Evolutionary conservation across 2,329 filamentous ascomycete species (phyloP).

Genomic region (Hypomyces rosellus): DNA sequence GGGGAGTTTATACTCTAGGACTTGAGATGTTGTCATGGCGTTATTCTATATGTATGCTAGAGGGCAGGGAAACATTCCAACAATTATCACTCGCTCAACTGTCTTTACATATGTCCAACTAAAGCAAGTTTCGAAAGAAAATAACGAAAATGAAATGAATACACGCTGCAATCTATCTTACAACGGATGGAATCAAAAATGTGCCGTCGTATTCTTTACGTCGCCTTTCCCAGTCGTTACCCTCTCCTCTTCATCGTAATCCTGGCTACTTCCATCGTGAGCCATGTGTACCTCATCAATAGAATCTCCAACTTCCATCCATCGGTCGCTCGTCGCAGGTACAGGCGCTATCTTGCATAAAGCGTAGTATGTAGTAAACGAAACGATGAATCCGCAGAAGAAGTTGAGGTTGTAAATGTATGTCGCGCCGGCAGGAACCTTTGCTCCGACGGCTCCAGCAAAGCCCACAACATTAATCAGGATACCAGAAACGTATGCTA

Average conservation of each 20-base stretch:
- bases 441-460: conserved; percentile 65
- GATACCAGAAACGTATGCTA: conserved; percentile 75
- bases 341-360: conserved; percentile 66
- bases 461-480: conserved; percentile 90
- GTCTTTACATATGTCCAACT: no score
- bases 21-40: no score
- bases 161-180: no score
- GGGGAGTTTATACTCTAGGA: no score
- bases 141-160: no score
- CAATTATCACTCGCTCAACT: no score
- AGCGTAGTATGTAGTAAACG: conserved; percentile 58
- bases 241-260: conserved; percentile 32
- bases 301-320: conserved; percentile 69
- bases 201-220: no score
- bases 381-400: conserved; percentile 75
- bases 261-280: conserved; percentile 35
- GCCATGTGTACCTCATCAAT: conserved; percentile 47
- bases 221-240: neutral
- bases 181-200: no score
- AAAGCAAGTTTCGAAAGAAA: no score
- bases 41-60: no score
- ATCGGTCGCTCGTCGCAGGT: conserved; percentile 65
- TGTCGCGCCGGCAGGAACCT: conserved; percentile 69
- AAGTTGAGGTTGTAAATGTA: conserved; percentile 92
- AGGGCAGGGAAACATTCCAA: no score